Percentiles rank a stretch among this genome's conserved stretches.
Evolutionary conservation across 768 basidiomycete genomes (phyloP).

Genomic region (Tricholoma saponaceum): DNA sequence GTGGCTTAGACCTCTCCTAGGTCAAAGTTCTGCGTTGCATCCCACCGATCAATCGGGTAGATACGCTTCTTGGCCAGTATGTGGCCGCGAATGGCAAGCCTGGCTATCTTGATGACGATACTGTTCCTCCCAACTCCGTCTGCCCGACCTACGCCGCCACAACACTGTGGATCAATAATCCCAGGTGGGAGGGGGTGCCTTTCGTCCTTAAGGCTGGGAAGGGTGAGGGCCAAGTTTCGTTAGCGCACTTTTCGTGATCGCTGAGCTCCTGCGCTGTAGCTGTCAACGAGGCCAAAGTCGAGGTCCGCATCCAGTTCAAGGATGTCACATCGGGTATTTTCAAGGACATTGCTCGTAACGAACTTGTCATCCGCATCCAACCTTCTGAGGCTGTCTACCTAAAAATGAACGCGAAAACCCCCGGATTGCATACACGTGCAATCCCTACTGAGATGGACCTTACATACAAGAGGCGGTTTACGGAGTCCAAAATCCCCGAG

Average conservation of each 20-base stretch:
- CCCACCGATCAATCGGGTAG: slow-evolving; percentile 69
- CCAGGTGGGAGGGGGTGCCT: slow-evolving; percentile 97
- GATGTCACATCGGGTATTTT: slow-evolving; percentile 97
- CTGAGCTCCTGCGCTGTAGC: slow-evolving; percentile 42
- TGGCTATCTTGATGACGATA: slow-evolving; percentile 98
- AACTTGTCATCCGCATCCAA: slow-evolving; percentile 96
- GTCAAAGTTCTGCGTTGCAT: slow-evolving; percentile 96
- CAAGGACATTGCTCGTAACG: slow-evolving; percentile 93
- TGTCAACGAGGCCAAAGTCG: slow-evolving; percentile 97
- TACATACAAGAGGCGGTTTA: slow-evolving; percentile 94
- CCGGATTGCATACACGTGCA: slow-evolving; percentile 85
- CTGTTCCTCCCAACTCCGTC: slow-evolving; percentile 85
- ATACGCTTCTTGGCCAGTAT: slow-evolving; percentile 94
- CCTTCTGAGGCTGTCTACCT: slow-evolving; percentile 96
- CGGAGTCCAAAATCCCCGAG: slow-evolving; percentile 89
- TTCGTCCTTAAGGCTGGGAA: slow-evolving; percentile 99
- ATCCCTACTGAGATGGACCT: slow-evolving; percentile 98
- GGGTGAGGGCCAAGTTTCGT: slow-evolving; percentile 46
- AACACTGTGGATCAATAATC: slow-evolving; percentile 90
- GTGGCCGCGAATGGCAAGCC: slow-evolving; percentile 86
- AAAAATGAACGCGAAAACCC: slow-evolving; percentile 94
- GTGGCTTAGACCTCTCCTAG: slow-evolving; percentile 33
- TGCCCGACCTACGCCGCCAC: slow-evolving; percentile 95
- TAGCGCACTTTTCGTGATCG: slow-evolving; percentile 5
- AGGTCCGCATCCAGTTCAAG: slow-evolving; percentile 97